Evolutionary conservation across 1,284 basidiomycete species (phyloP).

Genomic region (Inonotus hispidus): DNA sequence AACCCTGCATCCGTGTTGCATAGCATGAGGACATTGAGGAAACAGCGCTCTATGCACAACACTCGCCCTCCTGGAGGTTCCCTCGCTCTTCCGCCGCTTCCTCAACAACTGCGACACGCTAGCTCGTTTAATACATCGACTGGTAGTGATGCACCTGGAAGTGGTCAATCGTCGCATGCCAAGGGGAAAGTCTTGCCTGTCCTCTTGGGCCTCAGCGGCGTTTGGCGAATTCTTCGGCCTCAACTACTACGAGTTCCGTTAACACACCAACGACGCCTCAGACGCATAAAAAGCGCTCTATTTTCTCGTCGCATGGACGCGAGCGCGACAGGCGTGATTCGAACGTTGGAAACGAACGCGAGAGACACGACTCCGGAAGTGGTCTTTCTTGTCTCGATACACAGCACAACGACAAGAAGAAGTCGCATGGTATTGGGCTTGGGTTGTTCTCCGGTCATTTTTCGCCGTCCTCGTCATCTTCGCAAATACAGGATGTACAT

Average conservation of each 20-base stretch:
- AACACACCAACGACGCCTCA: slow-evolving; percentile 17
- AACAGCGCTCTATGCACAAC: slow-evolving; percentile 21
- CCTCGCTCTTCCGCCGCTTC: slow-evolving; percentile 11
- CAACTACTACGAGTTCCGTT: slow-evolving; percentile 2
- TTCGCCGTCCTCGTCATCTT: slow-evolving; percentile 2
- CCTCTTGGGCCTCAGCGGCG: slow-evolving; percentile 13
- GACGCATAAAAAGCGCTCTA: slow-evolving; percentile 16
- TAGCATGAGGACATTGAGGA: slow-evolving; percentile 16
- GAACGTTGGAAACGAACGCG: slow-evolving; percentile 7
- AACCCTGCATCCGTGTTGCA: slow-evolving; percentile 1
- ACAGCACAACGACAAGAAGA: slow-evolving; percentile 5
- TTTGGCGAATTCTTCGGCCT: slow-evolving; percentile 4
- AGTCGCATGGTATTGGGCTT: slow-evolving; percentile 13
- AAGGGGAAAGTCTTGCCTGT: slow-evolving; percentile 9
- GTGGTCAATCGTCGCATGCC: background rate
- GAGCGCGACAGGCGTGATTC: slow-evolving; percentile 18
- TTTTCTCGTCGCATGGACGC: slow-evolving; percentile 16
- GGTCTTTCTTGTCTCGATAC: background rate
- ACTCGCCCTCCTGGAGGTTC: slow-evolving; percentile 14
- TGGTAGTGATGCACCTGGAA: background rate
- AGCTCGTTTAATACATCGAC: slow-evolving; percentile 17
- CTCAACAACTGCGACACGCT: slow-evolving; percentile 17
- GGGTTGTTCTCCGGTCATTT: slow-evolving; percentile 14
- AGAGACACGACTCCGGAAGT: background rate
- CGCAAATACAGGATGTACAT: background rate